Evolutionary conservation across 225 moss, liverwort and hornwort species (phyloP), one percentile per base, ranked within the genome.

Genomic region (Takakia lepidozioides): DNA sequence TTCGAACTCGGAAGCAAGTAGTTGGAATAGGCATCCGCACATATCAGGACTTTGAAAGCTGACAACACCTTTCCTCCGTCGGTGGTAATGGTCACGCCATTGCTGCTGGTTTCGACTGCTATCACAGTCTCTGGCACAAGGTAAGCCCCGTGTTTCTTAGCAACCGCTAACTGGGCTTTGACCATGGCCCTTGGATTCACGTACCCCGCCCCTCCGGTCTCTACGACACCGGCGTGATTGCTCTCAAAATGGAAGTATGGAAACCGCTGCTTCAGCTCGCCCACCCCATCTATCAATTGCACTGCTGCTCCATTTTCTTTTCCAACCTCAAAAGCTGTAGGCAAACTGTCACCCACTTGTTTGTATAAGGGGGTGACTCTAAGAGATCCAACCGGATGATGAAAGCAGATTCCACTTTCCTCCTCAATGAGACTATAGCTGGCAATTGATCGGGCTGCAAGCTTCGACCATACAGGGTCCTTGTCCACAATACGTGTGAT

Each of bases 391-490:
- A 74, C 78, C 0, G 88, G 81, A 4, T 76, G 51, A 28, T 88
- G 93, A 58, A 93, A 93, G 40, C 57, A 28, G 39, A 88, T 58
- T 5, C 86, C 88, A 26, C 71, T 93, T 53, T 83, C 88, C 59
- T 75, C 62, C 60, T 93, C 71, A 17, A 88, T 41, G 14, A 63
- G 28, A 7, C 48, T 42, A 66, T 88, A 86, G 51, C 81, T 66
- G 35, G 73, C 83, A 25, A 88, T 93, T 7, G 93, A 86, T 53
- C 93, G 76, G 36, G 93, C 88, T 10, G 88, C 88, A n/a, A 93
- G 83, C 59, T 78, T 70, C 49, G 88, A 79, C 93, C 93, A 93
- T 5, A 93, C 81, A 19, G 75, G 70, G 16, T 88, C 76, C 65
- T 43, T 63, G 64, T 93, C 93, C 51, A 93, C 78, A 8, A 88